Evolutionary conservation across 106 monocot genomes (phyloP).

Genomic region (Phalaenopsis equestris): DNA sequence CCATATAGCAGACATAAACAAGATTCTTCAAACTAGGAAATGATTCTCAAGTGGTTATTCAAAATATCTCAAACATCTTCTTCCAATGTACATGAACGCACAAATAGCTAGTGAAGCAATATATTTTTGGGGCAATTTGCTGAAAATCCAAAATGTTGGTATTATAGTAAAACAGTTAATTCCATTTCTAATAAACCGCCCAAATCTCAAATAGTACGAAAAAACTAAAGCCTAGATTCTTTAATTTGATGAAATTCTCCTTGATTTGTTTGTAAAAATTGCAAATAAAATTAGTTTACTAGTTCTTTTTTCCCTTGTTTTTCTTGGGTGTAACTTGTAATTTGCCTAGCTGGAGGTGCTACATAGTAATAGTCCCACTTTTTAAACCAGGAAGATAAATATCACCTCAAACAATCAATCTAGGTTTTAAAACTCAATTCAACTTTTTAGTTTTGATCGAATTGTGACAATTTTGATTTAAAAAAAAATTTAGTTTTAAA

Average conservation of each 20-base stretch:
- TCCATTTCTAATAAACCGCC: background rate
- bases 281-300: background rate
- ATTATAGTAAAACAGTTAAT: background rate
- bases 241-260: background rate
- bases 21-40: background rate
- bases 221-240: background rate
- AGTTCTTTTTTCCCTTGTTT: background rate
- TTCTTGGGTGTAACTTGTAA: background rate
- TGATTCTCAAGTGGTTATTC: background rate
- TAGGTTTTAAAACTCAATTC: background rate
- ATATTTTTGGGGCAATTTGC: background rate
- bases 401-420: background rate
- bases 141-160: background rate
- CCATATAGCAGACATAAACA: background rate
- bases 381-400: background rate
- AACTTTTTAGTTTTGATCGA: background rate
- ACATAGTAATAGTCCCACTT: background rate
- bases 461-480: background rate
- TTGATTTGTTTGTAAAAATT: background rate
- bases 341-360: background rate
- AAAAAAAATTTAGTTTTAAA: background rate
- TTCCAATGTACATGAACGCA: background rate
- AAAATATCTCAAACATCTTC: background rate
- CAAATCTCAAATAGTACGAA: no score
- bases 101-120: background rate